Evolutionary conservation across 768 basidiomycete genomes (phyloP).

Genomic region (Termitomyces sp.): DNA sequence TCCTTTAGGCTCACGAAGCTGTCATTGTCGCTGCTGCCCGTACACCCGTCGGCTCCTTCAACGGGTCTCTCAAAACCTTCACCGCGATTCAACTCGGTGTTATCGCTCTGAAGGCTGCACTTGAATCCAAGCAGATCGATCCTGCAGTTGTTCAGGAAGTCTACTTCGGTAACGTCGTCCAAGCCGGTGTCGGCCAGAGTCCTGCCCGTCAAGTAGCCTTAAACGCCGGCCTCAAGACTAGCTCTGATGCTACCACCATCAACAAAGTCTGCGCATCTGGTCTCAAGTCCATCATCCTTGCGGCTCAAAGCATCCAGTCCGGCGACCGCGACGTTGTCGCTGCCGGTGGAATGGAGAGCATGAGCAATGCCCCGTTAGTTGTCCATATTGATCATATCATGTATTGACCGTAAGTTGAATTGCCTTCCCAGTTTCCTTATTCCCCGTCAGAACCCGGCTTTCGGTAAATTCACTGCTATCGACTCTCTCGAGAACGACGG

Average conservation of each 20-base stretch:
- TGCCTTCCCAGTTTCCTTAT: constrained; percentile 58
- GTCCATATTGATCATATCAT: constrained; percentile 14
- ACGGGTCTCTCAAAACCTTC: constrained; percentile 82
- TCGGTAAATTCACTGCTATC: constrained; percentile 82
- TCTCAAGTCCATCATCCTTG: constrained; percentile 92
- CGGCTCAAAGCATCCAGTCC: constrained; percentile 81
- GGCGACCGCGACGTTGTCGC: constrained; percentile 85
- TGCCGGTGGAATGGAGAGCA: constrained; percentile 98
- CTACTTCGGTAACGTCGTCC: constrained; percentile 96
- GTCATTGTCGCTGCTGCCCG: constrained; percentile 93
- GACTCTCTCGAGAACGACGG: constrained; percentile 92
- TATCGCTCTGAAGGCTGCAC: constrained; percentile 85
- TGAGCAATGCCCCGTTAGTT: constrained; percentile 95
- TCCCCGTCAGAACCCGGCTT: constrained; percentile 74
- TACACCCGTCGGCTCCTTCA: constrained; percentile 91
- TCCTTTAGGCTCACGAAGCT: constrained; percentile 59
- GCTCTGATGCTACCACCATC: constrained; percentile 95
- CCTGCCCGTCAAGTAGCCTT: constrained; percentile 99
- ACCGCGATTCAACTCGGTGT: constrained; percentile 90
- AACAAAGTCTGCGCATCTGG: constrained; percentile 99
- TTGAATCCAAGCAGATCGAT: constrained; percentile 73
- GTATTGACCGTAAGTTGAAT: background rate
- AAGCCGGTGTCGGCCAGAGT: constrained; percentile 95
- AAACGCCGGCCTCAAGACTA: constrained; percentile 71
- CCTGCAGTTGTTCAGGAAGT: constrained; percentile 88